Base-by-base conservation (phyloP, 2,329 filamentous ascomycete species). In the Aureobasidium sp. region DNA sequence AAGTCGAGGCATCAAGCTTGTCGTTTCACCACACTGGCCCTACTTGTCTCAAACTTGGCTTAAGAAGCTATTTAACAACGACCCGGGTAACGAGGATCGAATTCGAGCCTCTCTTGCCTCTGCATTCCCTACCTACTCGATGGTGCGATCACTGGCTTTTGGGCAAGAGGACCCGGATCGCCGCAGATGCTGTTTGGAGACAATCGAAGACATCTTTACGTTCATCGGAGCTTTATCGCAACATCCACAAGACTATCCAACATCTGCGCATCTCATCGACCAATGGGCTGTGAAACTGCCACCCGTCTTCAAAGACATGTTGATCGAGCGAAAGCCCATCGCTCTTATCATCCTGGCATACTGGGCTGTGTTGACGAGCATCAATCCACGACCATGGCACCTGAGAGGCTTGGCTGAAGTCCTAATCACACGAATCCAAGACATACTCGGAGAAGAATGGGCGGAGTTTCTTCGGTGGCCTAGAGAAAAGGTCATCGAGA, bases 341-440 rank as follows among this genome's bases (percentile, higher is more conserved):
- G 42, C 61, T 20, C 44, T 62, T 12, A 52, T 62, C 8, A 62
- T 62, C 34, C 27, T 62, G 23, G 52, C 51, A 17, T 58, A 62
- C 34, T 62, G 51, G 41, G 61, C 51, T 17, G 61, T 53, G 1
- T 20, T 62, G 39, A 58, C 51, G 52, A 50, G 42, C 26, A 37
- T 58, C 1, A 50, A 51, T 6, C 52, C 61, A 17, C 27, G 52
- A 3, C 17, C 52, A 26, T 62, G 61, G 61, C 50, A 53, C 26
- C 13, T 62, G 3, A 34, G 37, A 23, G 44, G 52, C 9, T 36
- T 44, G 44, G 48, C 61, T 10, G 53, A 51, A 42, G 34, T 56
- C 5, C 26, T 62, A 23, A 46, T 62, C 13, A 23, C 41, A 9
- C 32, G 53, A 8, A 57, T 62, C 17, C 41, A 48, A 7, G 23